Percentiles rank a stretch among this genome's conserved stretches.
These are phyloP conservation scores for Tolypocladium ovalisporum DNA, from an alignment of 2,329 filamentous ascomycete species.

Conservation along the genomic window DNA sequence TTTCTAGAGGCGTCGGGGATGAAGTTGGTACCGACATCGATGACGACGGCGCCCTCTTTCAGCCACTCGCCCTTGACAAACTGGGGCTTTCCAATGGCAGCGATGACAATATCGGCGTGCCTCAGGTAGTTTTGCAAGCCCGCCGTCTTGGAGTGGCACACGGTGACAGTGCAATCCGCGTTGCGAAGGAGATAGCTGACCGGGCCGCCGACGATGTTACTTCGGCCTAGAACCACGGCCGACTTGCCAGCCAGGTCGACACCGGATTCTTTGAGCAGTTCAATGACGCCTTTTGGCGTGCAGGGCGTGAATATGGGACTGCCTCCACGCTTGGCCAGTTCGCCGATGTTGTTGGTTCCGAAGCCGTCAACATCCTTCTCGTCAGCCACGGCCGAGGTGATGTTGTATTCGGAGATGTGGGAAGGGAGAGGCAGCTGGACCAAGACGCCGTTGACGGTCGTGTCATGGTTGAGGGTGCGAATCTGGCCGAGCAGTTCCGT, in stretches of 20 bases:
- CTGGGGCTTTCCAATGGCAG: conserved; percentile 76
- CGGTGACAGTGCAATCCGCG: conserved; percentile 90
- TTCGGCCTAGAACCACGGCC: conserved; percentile 86
- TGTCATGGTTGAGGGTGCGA: conserved; percentile 73
- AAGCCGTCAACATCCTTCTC: conserved; percentile 99
- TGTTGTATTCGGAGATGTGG: conserved; percentile 78
- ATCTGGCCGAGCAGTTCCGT: conserved; percentile 78
- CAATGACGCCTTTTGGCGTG: conserved; percentile 96
- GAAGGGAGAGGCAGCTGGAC: conserved; percentile 86
- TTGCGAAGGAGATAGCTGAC: conserved; percentile 94
- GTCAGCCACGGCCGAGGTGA: conserved; percentile 83
- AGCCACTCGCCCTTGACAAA: conserved; percentile 95
- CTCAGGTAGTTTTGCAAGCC: conserved; percentile 65
- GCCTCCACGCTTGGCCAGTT: conserved; percentile 91
- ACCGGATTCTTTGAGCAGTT: conserved; percentile 71
- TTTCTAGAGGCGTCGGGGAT: conserved; percentile 82
- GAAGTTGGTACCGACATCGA: conserved; percentile 97
- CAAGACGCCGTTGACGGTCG: conserved; percentile 78
- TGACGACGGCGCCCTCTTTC: conserved; percentile 88
- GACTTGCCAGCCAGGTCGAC: conserved; percentile 81
- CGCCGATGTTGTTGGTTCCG: conserved; percentile 86
- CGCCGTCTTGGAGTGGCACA: conserved; percentile 84
- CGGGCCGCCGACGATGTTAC: conserved; percentile 94
- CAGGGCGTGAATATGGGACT: conserved; percentile 84
- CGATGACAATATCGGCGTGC: conserved; percentile 79